Base-by-base conservation (phyloP, 768 basidiomycete species). In the Leccinum uliginosum region DNA sequence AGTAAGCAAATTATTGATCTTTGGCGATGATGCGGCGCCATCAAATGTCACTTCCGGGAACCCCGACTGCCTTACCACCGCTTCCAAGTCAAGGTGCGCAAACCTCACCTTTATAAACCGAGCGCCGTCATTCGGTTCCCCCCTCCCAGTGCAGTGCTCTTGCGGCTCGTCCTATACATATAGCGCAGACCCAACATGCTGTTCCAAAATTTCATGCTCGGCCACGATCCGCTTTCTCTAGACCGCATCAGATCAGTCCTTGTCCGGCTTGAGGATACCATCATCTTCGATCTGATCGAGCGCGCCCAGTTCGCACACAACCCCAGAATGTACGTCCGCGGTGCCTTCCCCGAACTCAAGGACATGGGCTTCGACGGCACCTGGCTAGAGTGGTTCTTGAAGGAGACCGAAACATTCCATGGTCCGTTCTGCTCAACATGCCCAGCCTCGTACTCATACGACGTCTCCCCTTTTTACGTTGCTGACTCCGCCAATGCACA, bases 351-450 rank as follows among this genome's bases (percentile, higher is more conserved):
- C 34, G 91, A 95, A 72, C 79, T 97, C 43, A 79, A 78, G 40
- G 80, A 85, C 40, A 71, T 84, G 30, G 87, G 86, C 0, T 95
- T 93, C 71, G 66, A 82, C 5, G 93, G 93, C 3, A 93, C 86
- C 59, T 98, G 94, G 95, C 78, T 99, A 3, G 91, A 98, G 58
- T 99, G 97, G 97, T 95, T 99, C 74, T 76, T 99, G 74, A 87
- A 87, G 64, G 96, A 98, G 74, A 98, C 80, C 0, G 97, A 99
- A 76, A 80, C 82, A 1, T 97, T 97, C 75, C 97, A 98, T 73
- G 93, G 97, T 93, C 58, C 60, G 89, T 75, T 19, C 21, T 11
- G n/a, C 54, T 57, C 44, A 50, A 32, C 56, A 52, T 44, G 51
- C 40, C 55, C 43, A 24, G 35, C 11, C 21, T 32, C 32, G 53